These are phyloP conservation scores for Sphaerobolus stellatus DNA, from an alignment of 1,284 basidiomycete species.

Conservation along the genomic window DNA sequence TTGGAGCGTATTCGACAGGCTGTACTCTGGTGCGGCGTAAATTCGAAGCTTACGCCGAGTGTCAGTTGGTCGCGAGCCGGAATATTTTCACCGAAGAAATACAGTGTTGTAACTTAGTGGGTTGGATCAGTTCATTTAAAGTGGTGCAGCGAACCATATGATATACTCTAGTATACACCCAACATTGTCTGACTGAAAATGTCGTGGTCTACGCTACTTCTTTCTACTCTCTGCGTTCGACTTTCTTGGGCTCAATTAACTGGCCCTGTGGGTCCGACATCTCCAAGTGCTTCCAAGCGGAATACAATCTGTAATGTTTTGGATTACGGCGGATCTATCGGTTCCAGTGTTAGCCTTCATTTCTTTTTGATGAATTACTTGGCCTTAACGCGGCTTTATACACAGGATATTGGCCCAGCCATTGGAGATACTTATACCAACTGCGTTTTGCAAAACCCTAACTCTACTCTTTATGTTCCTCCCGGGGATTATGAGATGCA, in stretches of 20 bases:
- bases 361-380: not conserved
- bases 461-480: conserved; percentile 32
- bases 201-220: too few relatives aligned
- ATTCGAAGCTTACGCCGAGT: too few relatives aligned
- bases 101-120: too few relatives aligned
- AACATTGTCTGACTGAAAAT: too few relatives aligned
- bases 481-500: conserved; percentile 32
- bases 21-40: too few relatives aligned
- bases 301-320: conserved; percentile 33
- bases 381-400: not conserved
- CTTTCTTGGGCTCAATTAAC: conserved; percentile 25
- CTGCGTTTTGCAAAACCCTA: conserved; percentile 29
- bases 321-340: conserved; percentile 31
- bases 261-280: conserved; percentile 31
- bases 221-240: too few relatives aligned
- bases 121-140: too few relatives aligned
- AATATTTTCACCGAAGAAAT: too few relatives aligned
- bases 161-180: too few relatives aligned
- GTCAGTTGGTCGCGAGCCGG: too few relatives aligned
- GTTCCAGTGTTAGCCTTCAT: conserved; percentile 21
- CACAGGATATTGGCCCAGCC: conserved; percentile 34
- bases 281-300: conserved; percentile 25
- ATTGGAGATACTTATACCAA: conserved; percentile 33
- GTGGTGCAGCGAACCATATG: too few relatives aligned
- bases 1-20: too few relatives aligned